Base-by-base conservation (phyloP, 345 rosid species). In the Leavenworthia alabamica region DNA sequence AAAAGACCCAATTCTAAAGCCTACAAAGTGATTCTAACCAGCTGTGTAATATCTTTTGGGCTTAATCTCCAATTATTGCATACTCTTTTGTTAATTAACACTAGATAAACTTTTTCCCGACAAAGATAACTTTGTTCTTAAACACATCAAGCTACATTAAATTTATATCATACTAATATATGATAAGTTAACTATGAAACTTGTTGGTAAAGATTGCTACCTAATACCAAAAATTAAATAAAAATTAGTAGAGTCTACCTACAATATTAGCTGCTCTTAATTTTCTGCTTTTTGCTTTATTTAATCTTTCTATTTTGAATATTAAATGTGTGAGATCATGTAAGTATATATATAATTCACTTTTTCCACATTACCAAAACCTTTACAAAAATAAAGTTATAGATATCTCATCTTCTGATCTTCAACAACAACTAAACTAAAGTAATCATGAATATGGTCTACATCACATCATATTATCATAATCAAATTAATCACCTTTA, bases 391-490 rank as follows among this genome's bases (percentile, higher is more conserved):
- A 56, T 8, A 24, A 65, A 49, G 45, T 70, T 27, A 19, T 39
- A 55, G 27, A 62, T 46, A 55, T 15, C 13, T 31, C 48, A 64
- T 64, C 40, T 56, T 39, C 13, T 31, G 41, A 64, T 64, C 46
- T 56, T 56, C 62, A 40, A 39, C 64, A 40, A 62, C 60, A 41
- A 71, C 70, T 22, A 64, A 48, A 56, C 7, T 54, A 70, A 70
- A 70, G 63, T 37, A 55, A 53, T 3, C 22, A 14, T 28, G 58
- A 40, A 67, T 42, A 82, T 58, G 77, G 39, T 56, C 31, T 68
- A 60, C 66, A 60, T 45, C 68, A 70, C 59, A 69, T 65, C 48
- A 75, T 69, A 51, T 74, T 72, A 72, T 66, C 73, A 75, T 67
- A 52, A 76, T 72, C 60, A 69, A 73, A 66, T 72, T 71, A 76